Conservation (phyloP, 305 asterid species). For the Plantago rigida region DNA sequence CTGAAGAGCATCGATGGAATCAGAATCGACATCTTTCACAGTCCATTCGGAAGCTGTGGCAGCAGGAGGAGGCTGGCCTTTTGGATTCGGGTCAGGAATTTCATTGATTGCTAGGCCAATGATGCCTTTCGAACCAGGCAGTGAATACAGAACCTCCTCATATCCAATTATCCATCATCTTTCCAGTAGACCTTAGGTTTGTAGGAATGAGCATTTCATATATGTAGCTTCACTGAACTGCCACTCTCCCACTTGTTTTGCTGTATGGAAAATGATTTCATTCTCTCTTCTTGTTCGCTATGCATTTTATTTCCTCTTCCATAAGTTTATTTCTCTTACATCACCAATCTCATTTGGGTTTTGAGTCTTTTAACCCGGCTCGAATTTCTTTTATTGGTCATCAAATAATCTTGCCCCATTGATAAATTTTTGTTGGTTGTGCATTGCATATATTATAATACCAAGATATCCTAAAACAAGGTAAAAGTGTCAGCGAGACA, state of each 20-base stretch:
- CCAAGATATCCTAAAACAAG: no score
- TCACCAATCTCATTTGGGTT: no score
- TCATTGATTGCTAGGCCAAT: constrained; percentile 52
- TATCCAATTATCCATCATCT: constrained; percentile 47
- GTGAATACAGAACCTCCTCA: constrained; percentile 61
- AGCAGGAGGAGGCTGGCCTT: constrained; percentile 5
- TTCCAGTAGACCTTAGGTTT: constrained; percentile 80
- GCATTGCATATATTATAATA: no score
- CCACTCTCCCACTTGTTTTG: constrained; percentile 19
- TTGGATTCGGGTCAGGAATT: constrained; percentile 27
- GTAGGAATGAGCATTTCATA: constrained; percentile 65
- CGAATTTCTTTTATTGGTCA: no score
- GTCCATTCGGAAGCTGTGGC: constrained; percentile 38
- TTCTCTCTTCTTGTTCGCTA: no score
- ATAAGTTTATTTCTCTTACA: neutral
- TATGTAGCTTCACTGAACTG: constrained; percentile 55
- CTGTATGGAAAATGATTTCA: neutral
- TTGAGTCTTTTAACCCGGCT: no score
- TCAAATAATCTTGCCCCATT: no score
- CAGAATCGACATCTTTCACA: constrained; percentile 65
- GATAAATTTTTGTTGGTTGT: no score
- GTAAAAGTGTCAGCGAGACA: no score
- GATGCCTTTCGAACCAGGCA: constrained; percentile 50
- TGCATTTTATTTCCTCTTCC: neutral
- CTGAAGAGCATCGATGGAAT: constrained; percentile 74